Evolutionary conservation across 257 asterid species (phyloP).

Genomic region (Pogostemon cablin): DNA sequence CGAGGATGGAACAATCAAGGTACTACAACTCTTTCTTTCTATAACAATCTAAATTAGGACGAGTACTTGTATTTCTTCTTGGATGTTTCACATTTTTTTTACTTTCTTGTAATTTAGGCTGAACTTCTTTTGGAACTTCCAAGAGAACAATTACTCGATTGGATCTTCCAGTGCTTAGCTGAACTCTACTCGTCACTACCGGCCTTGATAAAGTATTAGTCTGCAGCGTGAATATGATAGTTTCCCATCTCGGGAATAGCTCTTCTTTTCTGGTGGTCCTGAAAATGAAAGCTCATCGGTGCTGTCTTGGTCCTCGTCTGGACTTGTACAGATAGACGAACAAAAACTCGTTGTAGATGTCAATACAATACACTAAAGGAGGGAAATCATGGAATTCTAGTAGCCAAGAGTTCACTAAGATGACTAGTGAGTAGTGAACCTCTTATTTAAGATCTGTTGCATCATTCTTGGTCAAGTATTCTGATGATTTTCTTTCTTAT

Average conservation of each 20-base stretch:
- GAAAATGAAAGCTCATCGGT: slow-evolving; percentile 22
- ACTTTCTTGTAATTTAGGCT: slow-evolving; percentile 58
- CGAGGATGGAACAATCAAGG: slow-evolving; percentile 86
- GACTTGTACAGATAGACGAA: slow-evolving; percentile 25
- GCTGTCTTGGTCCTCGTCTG: slow-evolving; percentile 16
- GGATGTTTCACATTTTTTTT: neutral
- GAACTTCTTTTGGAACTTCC: slow-evolving; percentile 94
- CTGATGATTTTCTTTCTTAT: slow-evolving; percentile 1
- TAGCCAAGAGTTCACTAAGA: slow-evolving; percentile 4
- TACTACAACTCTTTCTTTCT: slow-evolving; percentile 27
- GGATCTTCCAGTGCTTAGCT: slow-evolving; percentile 91
- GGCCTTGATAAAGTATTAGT: slow-evolving; percentile 79
- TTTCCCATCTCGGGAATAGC: slow-evolving; percentile 27
- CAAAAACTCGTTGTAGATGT: slow-evolving; percentile 5
- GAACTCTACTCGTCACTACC: slow-evolving; percentile 88
- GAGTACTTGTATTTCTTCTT: slow-evolving; percentile 15
- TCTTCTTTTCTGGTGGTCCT: slow-evolving; percentile 14
- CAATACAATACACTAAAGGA: neutral
- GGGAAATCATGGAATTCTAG: slow-evolving; percentile 3
- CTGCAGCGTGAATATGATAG: slow-evolving; percentile 13
- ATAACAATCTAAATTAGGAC: neutral
- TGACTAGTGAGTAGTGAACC: neutral
- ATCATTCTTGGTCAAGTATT: neutral
- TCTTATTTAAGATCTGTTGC: slow-evolving; percentile 34
- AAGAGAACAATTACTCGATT: slow-evolving; percentile 88